These are phyloP conservation scores for Malassezia furfur DNA, from an alignment of 1,284 basidiomycete genomes.

Conservation along the genomic window DNA sequence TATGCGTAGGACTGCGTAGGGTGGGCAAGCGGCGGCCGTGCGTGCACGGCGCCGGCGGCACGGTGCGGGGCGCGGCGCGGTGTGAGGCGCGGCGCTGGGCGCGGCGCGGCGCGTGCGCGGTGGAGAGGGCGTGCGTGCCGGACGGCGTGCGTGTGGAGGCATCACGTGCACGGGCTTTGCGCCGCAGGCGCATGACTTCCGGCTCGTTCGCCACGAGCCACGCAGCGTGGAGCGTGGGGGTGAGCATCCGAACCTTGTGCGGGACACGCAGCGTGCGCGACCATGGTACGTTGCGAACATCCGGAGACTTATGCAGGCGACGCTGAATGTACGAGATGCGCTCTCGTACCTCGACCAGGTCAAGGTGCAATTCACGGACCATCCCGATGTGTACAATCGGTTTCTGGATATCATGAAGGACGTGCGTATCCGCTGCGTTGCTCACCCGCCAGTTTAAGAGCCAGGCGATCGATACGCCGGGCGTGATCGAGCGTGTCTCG, in stretches of 20 bases:
- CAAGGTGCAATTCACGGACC: conserved; percentile 75
- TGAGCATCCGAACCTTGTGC: too few relatives aligned
- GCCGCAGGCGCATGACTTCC: neutral
- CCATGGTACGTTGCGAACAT: conserved; percentile 4
- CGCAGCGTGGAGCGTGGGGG: neutral
- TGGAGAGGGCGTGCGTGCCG: too few relatives aligned
- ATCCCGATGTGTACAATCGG: conserved; percentile 90
- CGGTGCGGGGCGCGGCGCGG: too few relatives aligned
- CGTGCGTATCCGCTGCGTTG: conserved; percentile 16
- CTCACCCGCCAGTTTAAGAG: conserved; percentile 36
- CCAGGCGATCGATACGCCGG: conserved; percentile 78
- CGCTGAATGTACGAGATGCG: conserved; percentile 64
- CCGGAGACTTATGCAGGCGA: conserved; percentile 23
- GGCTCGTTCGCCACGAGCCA: neutral
- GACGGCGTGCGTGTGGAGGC: neutral
- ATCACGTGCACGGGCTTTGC: conserved; percentile 7
- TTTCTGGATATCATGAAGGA: conserved; percentile 99
- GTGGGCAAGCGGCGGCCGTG: too few relatives aligned
- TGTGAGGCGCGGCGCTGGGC: too few relatives aligned
- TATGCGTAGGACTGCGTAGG: neutral
- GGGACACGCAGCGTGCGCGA: neutral
- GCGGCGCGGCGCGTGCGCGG: too few relatives aligned
- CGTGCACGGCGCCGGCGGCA: too few relatives aligned
- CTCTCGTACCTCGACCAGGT: conserved; percentile 92
- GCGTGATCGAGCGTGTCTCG: conserved; percentile 94